Conservation (phyloP, 768 basidiomycete genomes). For the Naematelia aurantialba region DNA sequence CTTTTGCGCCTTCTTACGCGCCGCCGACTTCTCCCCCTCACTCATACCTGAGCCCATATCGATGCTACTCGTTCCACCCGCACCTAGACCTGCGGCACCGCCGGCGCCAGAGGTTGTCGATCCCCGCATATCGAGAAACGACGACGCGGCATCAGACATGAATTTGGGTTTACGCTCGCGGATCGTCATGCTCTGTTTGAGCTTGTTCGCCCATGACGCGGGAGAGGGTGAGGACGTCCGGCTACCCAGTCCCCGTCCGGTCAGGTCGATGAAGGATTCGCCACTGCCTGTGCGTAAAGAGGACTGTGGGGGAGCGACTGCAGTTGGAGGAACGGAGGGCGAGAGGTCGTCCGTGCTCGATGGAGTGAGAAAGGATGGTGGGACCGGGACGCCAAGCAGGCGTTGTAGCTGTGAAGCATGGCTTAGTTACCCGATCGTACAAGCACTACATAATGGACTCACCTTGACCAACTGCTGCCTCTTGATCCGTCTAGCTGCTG, state of each 20-base stretch:
- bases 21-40: slow-evolving; percentile 18
- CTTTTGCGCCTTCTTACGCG: slow-evolving; percentile 18
- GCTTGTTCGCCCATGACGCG: slow-evolving; percentile 7
- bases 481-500: background rate
- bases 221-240: slow-evolving; percentile 3
- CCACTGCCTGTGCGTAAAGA: no score
- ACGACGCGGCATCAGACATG: background rate
- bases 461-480: slow-evolving; percentile 31
- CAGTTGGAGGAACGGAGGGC: background rate
- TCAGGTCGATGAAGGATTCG: background rate
- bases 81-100: background rate
- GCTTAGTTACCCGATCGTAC: background rate
- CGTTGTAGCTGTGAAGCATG: slow-evolving; percentile 19
- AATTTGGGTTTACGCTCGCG: background rate
- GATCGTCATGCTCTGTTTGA: background rate
- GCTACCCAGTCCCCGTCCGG: background rate
- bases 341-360: background rate
- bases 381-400: slow-evolving; percentile 27
- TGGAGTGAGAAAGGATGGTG: slow-evolving; percentile 10
- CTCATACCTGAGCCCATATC: slow-evolving; percentile 6
- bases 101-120: background rate
- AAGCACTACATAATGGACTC: background rate
- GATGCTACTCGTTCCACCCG: slow-evolving; percentile 2
- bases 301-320: slow-evolving; percentile 5
- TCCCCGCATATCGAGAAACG: background rate